These are phyloP conservation scores for Tricholoma matsutake DNA, from an alignment of 768 basidiomycete species.

Conservation along the genomic window DNA sequence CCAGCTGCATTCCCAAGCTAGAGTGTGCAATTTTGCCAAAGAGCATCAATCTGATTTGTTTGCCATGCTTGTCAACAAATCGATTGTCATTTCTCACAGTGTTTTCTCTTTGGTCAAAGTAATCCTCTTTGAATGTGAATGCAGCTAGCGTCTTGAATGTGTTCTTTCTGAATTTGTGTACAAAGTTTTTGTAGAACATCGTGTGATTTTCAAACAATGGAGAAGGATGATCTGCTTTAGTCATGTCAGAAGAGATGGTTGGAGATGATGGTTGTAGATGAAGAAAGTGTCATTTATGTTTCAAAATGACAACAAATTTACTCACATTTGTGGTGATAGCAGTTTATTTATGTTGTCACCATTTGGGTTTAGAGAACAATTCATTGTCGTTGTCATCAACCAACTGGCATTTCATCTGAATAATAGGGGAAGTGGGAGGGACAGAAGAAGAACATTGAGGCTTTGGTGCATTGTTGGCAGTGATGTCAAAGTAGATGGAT, in stretches of 20 bases:
- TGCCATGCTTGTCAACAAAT: neutral
- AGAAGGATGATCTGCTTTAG: neutral
- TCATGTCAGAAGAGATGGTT: neutral
- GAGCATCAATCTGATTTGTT: neutral
- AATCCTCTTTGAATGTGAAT: neutral
- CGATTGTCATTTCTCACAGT: neutral
- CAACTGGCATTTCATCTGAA: too few species aligned
- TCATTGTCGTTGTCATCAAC: too few species aligned
- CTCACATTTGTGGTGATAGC: too few species aligned
- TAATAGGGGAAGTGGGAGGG: too few species aligned
- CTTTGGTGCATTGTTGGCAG: too few species aligned
- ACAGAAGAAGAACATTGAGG: too few species aligned
- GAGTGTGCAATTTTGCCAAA: neutral
- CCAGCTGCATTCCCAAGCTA: neutral
- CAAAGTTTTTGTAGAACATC: neutral
- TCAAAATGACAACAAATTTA: neutral
- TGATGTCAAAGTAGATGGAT: too few species aligned
- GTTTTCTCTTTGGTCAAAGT: neutral
- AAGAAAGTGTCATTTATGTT: neutral
- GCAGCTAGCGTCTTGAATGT: neutral
- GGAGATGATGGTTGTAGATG: neutral
- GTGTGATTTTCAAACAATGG: neutral
- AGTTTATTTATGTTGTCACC: too few species aligned
- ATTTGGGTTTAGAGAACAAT: too few species aligned
- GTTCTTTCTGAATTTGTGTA: neutral